Percentiles rank a stretch among this genome's conserved stretches.
These are phyloP conservation scores for Globisporangium paddicum DNA, from an alignment of 352 stramenopile genomes.

Conservation along the genomic window DNA sequence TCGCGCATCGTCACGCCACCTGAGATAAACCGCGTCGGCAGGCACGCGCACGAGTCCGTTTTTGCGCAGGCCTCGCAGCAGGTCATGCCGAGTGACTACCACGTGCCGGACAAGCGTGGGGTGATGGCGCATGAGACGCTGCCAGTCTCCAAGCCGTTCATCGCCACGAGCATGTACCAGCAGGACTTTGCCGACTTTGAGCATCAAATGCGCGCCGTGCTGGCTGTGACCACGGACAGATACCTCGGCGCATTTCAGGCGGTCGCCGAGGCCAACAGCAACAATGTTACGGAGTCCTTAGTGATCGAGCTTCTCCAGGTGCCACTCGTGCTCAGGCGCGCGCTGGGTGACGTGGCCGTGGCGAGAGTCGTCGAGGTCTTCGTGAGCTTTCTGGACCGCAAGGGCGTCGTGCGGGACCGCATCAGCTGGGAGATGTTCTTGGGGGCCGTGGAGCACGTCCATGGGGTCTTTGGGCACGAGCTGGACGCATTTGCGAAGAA, in stretches of 20 bases:
- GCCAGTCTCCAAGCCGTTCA: conserved; percentile 42
- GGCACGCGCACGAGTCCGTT: conserved; percentile 49
- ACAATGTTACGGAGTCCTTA: conserved; percentile 11
- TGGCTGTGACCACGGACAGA: conserved; percentile 22
- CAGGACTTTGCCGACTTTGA: conserved; percentile 59
- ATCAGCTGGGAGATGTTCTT: conserved; percentile 54
- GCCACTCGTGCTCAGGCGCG: conserved; percentile 36
- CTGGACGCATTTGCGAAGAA: conserved; percentile 17
- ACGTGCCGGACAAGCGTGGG: conserved; percentile 50
- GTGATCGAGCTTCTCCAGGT: conserved; percentile 46
- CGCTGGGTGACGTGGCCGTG: conserved; percentile 23
- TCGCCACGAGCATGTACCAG: conserved; percentile 56
- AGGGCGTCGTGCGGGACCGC: conserved; percentile 27
- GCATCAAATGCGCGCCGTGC: conserved; percentile 34
- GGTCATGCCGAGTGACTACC: conserved; percentile 58
- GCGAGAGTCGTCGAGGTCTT: conserved; percentile 39
- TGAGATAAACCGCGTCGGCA: conserved; percentile 53
- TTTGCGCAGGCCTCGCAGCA: conserved; percentile 31
- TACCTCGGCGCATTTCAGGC: conserved; percentile 49
- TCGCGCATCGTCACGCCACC: conserved; percentile 57
- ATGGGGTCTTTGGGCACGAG: conserved; percentile 34
- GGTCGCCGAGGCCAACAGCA: conserved; percentile 20
- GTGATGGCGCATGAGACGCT: conserved; percentile 41
- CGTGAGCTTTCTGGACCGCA: conserved; percentile 39
- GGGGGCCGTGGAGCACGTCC: conserved; percentile 33